Percentiles rank a stretch among this genome's conserved stretches.
Evolutionary conservation across 2,329 filamentous ascomycete genomes (phyloP).

Genomic region (Nemania abortiva): DNA sequence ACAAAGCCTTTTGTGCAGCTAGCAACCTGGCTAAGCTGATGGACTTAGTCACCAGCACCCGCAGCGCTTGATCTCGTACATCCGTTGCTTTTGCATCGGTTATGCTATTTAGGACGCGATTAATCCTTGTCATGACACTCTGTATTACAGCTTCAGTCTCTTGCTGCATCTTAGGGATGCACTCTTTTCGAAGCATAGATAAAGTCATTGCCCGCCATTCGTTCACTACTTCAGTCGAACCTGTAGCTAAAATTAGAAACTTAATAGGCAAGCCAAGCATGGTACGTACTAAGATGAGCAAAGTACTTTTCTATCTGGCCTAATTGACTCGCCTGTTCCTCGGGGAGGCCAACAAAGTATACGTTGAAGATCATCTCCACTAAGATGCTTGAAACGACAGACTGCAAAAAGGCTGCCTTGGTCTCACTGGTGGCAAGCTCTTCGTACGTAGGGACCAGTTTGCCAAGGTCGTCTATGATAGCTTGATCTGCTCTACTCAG

Average conservation of each 20-base stretch:
- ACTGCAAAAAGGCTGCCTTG: slow-evolving; percentile 73
- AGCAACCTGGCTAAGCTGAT: slow-evolving; percentile 69
- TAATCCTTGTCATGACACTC: slow-evolving; percentile 60
- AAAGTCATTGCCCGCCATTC: slow-evolving; percentile 76
- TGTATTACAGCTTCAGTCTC: slow-evolving; percentile 60
- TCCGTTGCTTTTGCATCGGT: slow-evolving; percentile 58
- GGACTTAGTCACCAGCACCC: slow-evolving; percentile 63
- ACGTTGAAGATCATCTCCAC: slow-evolving; percentile 71
- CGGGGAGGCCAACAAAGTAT: slow-evolving; percentile 73
- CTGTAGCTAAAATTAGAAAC: slow-evolving; percentile 49
- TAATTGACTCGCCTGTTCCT: slow-evolving; percentile 65
- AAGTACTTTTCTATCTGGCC: slow-evolving; percentile 63
- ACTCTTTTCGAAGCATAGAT: slow-evolving; percentile 67
- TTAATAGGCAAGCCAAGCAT: slow-evolving; percentile 27
- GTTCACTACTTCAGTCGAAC: slow-evolving; percentile 67
- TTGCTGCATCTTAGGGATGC: slow-evolving; percentile 58
- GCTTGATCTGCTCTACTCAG: slow-evolving; percentile 57
- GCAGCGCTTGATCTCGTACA: slow-evolving; percentile 65
- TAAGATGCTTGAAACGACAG: slow-evolving; percentile 69
- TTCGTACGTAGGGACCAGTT: slow-evolving; percentile 68
- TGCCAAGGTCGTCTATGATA: slow-evolving; percentile 54
- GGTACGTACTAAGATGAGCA: slow-evolving; percentile 54
- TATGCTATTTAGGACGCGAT: slow-evolving; percentile 63
- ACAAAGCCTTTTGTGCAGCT: slow-evolving; percentile 69
- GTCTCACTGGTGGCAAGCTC: slow-evolving; percentile 62